A percentile compares a stretch with the other conserved stretches of the same genome.
Evolutionary conservation across 495 filamentous ascomycete species (phyloP).

Genomic region (Hypoxylon cercidicola): DNA sequence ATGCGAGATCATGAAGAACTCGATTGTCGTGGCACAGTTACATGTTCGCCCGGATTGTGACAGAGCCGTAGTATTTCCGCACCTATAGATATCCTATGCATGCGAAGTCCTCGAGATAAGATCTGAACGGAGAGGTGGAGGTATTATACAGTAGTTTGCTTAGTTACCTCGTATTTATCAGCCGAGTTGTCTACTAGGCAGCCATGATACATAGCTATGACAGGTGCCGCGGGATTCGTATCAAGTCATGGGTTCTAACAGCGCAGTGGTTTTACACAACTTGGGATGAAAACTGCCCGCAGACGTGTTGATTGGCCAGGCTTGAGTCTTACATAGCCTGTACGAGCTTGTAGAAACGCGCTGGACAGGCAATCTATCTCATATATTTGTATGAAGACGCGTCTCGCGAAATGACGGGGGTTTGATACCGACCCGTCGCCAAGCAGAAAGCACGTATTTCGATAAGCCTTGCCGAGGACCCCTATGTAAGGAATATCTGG

Average conservation of each 20-base stretch:
- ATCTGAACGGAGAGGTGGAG: not conserved
- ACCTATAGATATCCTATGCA: too few species aligned
- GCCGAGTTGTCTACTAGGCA: not conserved
- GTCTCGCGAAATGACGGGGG: conserved; percentile 15
- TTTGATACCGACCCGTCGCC: conserved; percentile 15
- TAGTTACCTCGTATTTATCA: conserved; percentile 1
- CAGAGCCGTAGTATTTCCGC: too few species aligned
- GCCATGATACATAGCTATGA: conserved; percentile 28
- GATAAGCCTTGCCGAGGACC: conserved; percentile 39
- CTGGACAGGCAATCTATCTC: not conserved
- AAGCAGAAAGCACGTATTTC: conserved; percentile 23
- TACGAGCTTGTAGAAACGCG: conserved; percentile 28
- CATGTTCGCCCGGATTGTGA: too few species aligned
- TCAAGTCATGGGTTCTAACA: conserved; percentile 23
- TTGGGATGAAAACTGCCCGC: conserved; percentile 22
- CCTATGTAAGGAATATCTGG: not conserved
- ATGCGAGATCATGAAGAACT: not conserved
- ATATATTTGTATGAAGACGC: conserved; percentile 5
- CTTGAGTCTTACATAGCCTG: not conserved
- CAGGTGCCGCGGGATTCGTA: conserved; percentile 12
- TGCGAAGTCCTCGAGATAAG: too few species aligned
- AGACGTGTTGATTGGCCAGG: conserved; percentile 20
- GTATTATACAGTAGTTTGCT: not conserved
- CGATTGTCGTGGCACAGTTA: not conserved
- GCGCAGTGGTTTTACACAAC: conserved; percentile 4